phyloP scores from a whole-genome alignment of 2,329 filamentous ascomycete genomes.

The Thielaviopsis ethacetica region DNA sequence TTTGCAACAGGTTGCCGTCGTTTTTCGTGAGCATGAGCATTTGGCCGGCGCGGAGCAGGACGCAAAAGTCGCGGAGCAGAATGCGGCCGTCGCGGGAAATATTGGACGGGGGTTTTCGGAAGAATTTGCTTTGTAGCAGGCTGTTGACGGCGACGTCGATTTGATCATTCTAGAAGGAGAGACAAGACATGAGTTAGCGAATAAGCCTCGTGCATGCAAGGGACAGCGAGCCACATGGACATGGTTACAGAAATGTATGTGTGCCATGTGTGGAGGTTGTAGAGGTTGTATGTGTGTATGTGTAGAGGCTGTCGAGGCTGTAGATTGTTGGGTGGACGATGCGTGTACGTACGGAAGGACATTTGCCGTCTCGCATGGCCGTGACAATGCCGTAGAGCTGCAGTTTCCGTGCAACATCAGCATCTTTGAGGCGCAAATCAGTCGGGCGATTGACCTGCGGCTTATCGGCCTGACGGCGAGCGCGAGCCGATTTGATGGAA shows the following conservation, averaged over 20 bases:
- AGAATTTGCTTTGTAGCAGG: slow-evolving; percentile 53
- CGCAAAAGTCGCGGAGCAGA: slow-evolving; percentile 61
- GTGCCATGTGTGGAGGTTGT: too few relatives aligned
- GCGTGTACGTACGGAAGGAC: slow-evolving; percentile 54
- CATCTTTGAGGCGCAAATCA: slow-evolving; percentile 61
- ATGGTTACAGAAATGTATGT: too few relatives aligned
- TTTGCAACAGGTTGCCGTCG: slow-evolving; percentile 80
- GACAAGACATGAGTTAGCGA: slow-evolving; percentile 6
- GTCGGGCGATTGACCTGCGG: slow-evolving; percentile 56
- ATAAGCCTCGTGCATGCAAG: slow-evolving; percentile 2
- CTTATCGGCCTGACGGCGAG: background rate
- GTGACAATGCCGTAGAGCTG: slow-evolving; percentile 80
- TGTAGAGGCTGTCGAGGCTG: too few relatives aligned
- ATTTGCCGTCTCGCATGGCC: slow-evolving; percentile 79
- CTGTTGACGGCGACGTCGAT: slow-evolving; percentile 91
- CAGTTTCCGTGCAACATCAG: slow-evolving; percentile 81
- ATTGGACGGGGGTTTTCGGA: slow-evolving; percentile 54
- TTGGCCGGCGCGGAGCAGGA: slow-evolving; percentile 75
- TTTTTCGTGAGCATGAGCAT: slow-evolving; percentile 82
- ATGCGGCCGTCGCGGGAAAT: slow-evolving; percentile 68
- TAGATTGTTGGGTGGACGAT: too few relatives aligned
- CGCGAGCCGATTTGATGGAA: background rate
- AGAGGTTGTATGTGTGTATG: too few relatives aligned
- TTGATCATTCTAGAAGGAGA: slow-evolving; percentile 57
- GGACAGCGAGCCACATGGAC: background rate